Percentiles rank a stretch among this genome's conserved stretches.
These are phyloP conservation scores for Aspergillus calidoustus DNA, from an alignment of 2,329 filamentous ascomycete genomes.

Conservation along the genomic window DNA sequence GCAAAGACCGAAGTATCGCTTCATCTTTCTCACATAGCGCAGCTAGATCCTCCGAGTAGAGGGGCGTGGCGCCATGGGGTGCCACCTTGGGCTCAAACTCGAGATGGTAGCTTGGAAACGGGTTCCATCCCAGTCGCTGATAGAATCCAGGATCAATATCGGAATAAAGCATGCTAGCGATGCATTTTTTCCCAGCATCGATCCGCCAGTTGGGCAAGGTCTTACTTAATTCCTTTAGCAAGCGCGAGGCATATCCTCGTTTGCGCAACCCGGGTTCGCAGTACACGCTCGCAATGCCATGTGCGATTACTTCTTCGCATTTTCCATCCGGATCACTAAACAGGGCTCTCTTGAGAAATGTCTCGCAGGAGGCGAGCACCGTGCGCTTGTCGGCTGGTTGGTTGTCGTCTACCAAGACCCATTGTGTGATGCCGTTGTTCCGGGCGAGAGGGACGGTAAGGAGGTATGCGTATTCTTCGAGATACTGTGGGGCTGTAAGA, in stretches of 20 bases:
- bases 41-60: not conserved
- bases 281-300: conserved; percentile 32
- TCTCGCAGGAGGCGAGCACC: conserved; percentile 68
- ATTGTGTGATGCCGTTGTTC: conserved; percentile 64
- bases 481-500: conserved; percentile 60
- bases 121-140: conserved; percentile 25
- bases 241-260: conserved; percentile 28
- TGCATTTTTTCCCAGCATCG: conserved; percentile 5
- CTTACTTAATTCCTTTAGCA: conserved; percentile 26
- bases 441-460: conserved; percentile 62
- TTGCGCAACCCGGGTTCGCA: conserved; percentile 24
- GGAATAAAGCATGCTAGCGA: conserved; percentile 30
- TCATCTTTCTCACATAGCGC: not conserved
- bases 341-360: conserved; percentile 63
- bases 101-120: conserved; percentile 25
- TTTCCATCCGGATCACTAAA: conserved; percentile 44
- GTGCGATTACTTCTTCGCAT: conserved; percentile 30
- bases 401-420: conserved; percentile 63
- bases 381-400: conserved; percentile 51
- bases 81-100: conserved; percentile 17
- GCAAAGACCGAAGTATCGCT: not conserved
- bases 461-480: conserved; percentile 64
- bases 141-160: conserved; percentile 31
- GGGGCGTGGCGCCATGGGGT: not conserved
- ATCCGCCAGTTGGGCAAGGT: conserved; percentile 25